phyloP scores from a whole-genome alignment of 345 rosid genomes.

The Balakata baccata region DNA sequence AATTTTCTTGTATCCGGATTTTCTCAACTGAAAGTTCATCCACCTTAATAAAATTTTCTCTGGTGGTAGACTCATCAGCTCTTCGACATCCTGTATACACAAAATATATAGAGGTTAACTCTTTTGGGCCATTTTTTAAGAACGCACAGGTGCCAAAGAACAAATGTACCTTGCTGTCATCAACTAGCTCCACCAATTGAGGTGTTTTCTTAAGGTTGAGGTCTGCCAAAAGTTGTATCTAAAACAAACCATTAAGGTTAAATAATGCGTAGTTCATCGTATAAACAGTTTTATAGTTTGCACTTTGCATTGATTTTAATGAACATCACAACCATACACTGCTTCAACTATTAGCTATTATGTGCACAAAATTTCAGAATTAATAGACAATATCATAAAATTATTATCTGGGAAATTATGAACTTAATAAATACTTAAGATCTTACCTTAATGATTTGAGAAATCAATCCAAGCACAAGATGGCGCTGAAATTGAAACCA shows the following conservation, averaged over 20 bases:
- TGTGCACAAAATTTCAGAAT: background rate
- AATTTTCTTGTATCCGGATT: slow-evolving; percentile 65
- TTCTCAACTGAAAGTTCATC: slow-evolving; percentile 95
- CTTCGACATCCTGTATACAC: slow-evolving; percentile 82
- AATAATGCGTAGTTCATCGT: background rate
- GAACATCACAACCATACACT: background rate
- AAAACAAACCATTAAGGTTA: slow-evolving; percentile 23
- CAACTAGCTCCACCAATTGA: slow-evolving; percentile 82
- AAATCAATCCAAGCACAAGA: slow-evolving; percentile 92
- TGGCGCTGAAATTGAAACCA: slow-evolving; percentile 68
- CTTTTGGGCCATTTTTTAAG: background rate
- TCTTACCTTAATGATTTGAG: slow-evolving; percentile 90
- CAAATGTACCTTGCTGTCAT: slow-evolving; percentile 67
- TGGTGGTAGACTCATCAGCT: slow-evolving; percentile 96
- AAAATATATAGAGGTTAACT: slow-evolving; percentile 3
- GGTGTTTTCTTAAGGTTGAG: slow-evolving; percentile 98
- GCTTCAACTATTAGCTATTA: background rate
- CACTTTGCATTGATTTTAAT: too few relatives aligned
- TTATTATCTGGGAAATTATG: background rate
- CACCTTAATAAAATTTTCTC: slow-evolving; percentile 93
- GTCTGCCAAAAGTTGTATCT: slow-evolving; percentile 97
- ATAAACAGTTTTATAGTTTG: too few relatives aligned
- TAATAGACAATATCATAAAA: background rate
- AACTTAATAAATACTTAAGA: background rate
- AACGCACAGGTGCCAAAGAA: background rate